These are phyloP conservation scores for Nemania sp. DNA, from an alignment of 2,329 filamentous ascomycete species.

Conservation along the genomic window DNA sequence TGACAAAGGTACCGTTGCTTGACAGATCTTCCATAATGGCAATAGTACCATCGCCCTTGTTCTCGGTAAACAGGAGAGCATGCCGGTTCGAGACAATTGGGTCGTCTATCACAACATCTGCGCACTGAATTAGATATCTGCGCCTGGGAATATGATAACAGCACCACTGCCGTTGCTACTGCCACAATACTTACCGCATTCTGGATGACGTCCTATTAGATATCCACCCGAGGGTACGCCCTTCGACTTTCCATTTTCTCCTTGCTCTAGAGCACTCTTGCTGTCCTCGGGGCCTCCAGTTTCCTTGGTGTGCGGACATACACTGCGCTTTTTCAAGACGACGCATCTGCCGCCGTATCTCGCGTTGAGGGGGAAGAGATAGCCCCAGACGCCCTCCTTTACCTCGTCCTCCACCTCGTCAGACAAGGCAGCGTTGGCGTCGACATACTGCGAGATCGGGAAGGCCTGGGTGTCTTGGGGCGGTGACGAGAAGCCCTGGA, in stretches of 20 bases:
- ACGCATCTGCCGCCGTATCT: slow-evolving; percentile 67
- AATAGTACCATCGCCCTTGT: slow-evolving; percentile 59
- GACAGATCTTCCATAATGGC: slow-evolving; percentile 92
- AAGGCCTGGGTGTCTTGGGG: slow-evolving; percentile 66
- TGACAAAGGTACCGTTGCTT: slow-evolving; percentile 95
- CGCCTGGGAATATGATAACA: neutral
- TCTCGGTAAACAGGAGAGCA: slow-evolving; percentile 68
- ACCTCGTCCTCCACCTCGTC: slow-evolving; percentile 85
- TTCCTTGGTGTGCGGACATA: slow-evolving; percentile 64
- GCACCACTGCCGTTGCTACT: neutral
- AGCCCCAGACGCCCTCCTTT: slow-evolving; percentile 91
- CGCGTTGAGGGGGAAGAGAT: slow-evolving; percentile 79
- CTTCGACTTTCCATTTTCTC: slow-evolving; percentile 62
- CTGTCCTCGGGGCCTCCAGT: slow-evolving; percentile 46
- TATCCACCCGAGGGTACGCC: slow-evolving; percentile 78
- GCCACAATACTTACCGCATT: slow-evolving; percentile 76
- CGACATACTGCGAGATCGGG: slow-evolving; percentile 71
- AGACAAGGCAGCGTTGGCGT: slow-evolving; percentile 70
- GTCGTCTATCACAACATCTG: slow-evolving; percentile 73
- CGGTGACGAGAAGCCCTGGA: slow-evolving; percentile 57
- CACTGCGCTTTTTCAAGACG: slow-evolving; percentile 73
- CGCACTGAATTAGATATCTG: slow-evolving; percentile 21
- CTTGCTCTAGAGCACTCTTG: slow-evolving; percentile 54
- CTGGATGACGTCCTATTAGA: slow-evolving; percentile 86
- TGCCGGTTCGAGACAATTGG: slow-evolving; percentile 87